phyloP scores from a whole-genome alignment of 192 early-diverging fungal species.

The Rhizoclosmatium sp. region DNA sequence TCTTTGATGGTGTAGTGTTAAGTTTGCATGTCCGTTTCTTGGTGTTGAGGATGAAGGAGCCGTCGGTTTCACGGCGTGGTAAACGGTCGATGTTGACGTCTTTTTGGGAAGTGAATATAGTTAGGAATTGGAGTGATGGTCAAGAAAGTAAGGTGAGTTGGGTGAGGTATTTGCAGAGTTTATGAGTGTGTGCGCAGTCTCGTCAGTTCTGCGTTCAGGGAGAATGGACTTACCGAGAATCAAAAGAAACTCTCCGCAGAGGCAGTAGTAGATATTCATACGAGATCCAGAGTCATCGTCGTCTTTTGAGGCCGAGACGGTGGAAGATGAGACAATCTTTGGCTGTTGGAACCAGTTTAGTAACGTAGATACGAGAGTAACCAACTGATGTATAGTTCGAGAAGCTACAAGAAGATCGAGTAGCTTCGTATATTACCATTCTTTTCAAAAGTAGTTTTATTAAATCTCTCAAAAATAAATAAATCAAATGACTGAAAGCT shows the following conservation, averaged over 20 bases:
- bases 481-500: too few relatives aligned
- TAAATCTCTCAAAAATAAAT: too few relatives aligned
- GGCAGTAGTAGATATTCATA: slow-evolving; percentile 43
- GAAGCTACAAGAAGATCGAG: too few relatives aligned
- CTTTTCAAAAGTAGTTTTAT: too few relatives aligned
- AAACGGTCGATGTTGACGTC: slow-evolving; percentile 21
- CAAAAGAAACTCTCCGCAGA: slow-evolving; percentile 44
- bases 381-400: too few relatives aligned
- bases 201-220: background rate
- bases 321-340: slow-evolving; percentile 42
- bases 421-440: too few relatives aligned
- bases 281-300: slow-evolving; percentile 21
- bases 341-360: slow-evolving; percentile 1
- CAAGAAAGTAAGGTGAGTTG: background rate
- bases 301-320: slow-evolving; percentile 37
- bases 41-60: slow-evolving; percentile 43
- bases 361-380: too few relatives aligned
- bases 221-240: slow-evolving; percentile 32
- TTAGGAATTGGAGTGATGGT: background rate
- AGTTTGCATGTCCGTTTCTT: slow-evolving; percentile 41
- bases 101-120: background rate
- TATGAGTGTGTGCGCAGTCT: background rate
- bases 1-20: slow-evolving; percentile 29
- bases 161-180: background rate
- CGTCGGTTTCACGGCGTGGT: slow-evolving; percentile 38